Evolutionary conservation across 2,329 filamentous ascomycete genomes (phyloP).

Genomic region (Zasmidium cellare): DNA sequence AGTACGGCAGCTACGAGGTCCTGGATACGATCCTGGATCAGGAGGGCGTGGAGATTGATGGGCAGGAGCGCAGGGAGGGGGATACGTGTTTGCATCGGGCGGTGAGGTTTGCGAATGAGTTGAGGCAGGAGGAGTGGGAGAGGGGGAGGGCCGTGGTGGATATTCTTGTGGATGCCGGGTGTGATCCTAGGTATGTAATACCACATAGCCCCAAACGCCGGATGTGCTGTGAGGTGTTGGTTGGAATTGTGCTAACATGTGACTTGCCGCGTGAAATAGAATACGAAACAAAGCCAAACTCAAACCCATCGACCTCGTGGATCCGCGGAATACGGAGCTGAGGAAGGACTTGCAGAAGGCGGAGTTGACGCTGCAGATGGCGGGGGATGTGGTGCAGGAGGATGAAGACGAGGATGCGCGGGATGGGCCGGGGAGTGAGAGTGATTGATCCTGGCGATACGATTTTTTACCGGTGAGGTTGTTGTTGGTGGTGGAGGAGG

Average conservation of each 20-base stretch:
- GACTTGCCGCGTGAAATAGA: too few species aligned
- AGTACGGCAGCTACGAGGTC: slow-evolving; percentile 80
- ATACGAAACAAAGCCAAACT: slow-evolving; percentile 72
- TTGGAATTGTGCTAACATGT: too few species aligned
- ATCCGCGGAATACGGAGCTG: slow-evolving; percentile 66
- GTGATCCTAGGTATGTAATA: slow-evolving; percentile 56
- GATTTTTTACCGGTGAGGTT: background rate
- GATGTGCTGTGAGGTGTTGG: too few species aligned
- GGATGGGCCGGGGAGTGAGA: slow-evolving; percentile 48
- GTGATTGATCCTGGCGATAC: slow-evolving; percentile 37
- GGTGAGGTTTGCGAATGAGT: slow-evolving; percentile 72
- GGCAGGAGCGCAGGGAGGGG: slow-evolving; percentile 66
- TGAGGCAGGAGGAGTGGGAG: slow-evolving; percentile 62
- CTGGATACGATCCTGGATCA: slow-evolving; percentile 83
- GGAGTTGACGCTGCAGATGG: slow-evolving; percentile 61
- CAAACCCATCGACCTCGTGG: slow-evolving; percentile 70
- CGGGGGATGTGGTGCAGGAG: slow-evolving; percentile 50
- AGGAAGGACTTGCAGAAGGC: slow-evolving; percentile 66
- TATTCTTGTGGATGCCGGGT: slow-evolving; percentile 81
- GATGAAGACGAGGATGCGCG: slow-evolving; percentile 41
- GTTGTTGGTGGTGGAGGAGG: too few species aligned
- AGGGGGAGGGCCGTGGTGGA: slow-evolving; percentile 68
- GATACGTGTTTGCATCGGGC: slow-evolving; percentile 80
- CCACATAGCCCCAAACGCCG: too few species aligned
- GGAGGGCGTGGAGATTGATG: slow-evolving; percentile 82